phyloP scores from a whole-genome alignment of 306 rosid genomes.

The Cicer bijugum region DNA sequence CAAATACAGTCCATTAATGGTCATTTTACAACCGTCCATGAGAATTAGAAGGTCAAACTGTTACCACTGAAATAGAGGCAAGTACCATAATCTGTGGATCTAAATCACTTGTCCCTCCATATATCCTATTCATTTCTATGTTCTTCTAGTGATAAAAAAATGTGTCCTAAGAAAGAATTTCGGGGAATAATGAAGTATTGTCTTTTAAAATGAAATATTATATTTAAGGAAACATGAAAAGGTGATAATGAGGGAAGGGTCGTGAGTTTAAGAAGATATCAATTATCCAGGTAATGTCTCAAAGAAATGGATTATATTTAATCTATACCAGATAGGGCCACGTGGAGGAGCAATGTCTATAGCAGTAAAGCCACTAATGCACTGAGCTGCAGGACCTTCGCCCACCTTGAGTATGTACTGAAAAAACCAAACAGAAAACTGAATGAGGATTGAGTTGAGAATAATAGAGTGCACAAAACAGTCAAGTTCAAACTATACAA shows the following conservation, averaged over 20 bases:
- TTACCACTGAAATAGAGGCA: neutral
- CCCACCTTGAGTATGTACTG: conserved; percentile 87
- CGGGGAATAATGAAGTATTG: no score
- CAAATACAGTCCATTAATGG: neutral
- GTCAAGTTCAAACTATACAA: neutral
- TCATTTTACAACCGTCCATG: no score
- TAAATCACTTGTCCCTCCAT: no score
- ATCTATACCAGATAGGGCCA: conserved; percentile 83
- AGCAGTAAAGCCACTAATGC: conserved; percentile 88
- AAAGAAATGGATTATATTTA: conserved; percentile 3
- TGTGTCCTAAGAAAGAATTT: no score
- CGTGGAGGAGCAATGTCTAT: conserved; percentile 86
- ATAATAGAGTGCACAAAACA: conserved; percentile 5
- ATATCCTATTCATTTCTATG: no score
- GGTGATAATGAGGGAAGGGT: neutral
- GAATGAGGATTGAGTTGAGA: conserved; percentile 19
- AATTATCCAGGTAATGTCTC: neutral
- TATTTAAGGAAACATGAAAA: neutral
- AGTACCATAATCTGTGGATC: neutral
- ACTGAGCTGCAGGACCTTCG: conserved; percentile 75
- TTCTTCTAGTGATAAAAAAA: no score
- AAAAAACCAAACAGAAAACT: conserved; percentile 44
- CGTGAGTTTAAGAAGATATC: neutral
- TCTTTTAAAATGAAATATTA: no score
- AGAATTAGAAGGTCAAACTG: no score